A percentile compares a stretch with the other conserved stretches of the same genome.
These are phyloP conservation scores for Rhizopogon vesiculosus DNA, from an alignment of 768 basidiomycete genomes.

Conservation along the genomic window DNA sequence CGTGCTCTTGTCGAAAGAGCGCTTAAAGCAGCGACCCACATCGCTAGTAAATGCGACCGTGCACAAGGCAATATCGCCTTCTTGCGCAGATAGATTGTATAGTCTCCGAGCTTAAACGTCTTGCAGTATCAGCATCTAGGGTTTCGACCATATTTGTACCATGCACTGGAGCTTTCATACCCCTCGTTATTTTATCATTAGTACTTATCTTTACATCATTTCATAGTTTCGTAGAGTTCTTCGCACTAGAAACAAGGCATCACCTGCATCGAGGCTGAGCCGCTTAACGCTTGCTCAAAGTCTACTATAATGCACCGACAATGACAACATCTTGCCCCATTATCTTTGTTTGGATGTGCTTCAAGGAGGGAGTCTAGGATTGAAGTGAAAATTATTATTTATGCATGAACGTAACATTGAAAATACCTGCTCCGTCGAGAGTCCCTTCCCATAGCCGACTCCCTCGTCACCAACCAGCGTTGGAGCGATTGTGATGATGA, in stretches of 20 bases:
- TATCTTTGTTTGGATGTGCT: slow-evolving; percentile 21
- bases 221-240: too few relatives aligned
- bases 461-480: slow-evolving; percentile 74
- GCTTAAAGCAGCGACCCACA: slow-evolving; percentile 49
- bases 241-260: too few relatives aligned
- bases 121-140: neutral
- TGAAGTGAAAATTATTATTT: neutral
- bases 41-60: slow-evolving; percentile 56
- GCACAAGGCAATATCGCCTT: slow-evolving; percentile 55
- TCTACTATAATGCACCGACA: slow-evolving; percentile 8
- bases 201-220: neutral
- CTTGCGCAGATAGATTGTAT: slow-evolving; percentile 15
- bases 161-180: neutral
- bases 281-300: neutral
- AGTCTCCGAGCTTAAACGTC: neutral
- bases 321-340: slow-evolving; percentile 31
- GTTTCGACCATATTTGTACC: neutral
- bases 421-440: slow-evolving; percentile 13
- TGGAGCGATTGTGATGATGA: slow-evolving; percentile 87
- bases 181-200: neutral
- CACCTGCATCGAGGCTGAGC: too few relatives aligned
- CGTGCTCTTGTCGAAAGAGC: slow-evolving; percentile 53
- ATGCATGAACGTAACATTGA: neutral
- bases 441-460: slow-evolving; percentile 43
- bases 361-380: slow-evolving; percentile 19